Evolutionary conservation across 352 stramenopile species (phyloP).

Genomic region (Pythium folliculosum): DNA sequence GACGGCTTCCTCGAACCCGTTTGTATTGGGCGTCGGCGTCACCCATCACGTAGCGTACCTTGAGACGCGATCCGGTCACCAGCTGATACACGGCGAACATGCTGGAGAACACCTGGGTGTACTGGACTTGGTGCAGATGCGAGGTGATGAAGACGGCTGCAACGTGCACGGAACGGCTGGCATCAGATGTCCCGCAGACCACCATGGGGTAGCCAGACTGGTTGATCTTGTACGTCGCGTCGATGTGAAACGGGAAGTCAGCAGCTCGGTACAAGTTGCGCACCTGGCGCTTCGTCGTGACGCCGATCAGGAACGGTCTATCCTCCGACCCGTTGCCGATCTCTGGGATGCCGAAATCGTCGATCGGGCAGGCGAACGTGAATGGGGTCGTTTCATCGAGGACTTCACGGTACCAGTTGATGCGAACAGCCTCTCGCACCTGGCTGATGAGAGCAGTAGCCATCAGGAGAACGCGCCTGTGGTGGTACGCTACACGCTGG

Average conservation of each 20-base stretch:
- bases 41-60: slow-evolving; percentile 8
- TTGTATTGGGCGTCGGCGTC: slow-evolving; percentile 22
- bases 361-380: slow-evolving; percentile 4
- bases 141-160: slow-evolving; percentile 14
- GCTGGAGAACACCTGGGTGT: slow-evolving; percentile 2
- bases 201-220: slow-evolving; percentile 13
- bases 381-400: slow-evolving; percentile 15
- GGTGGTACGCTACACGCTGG: slow-evolving; percentile 5
- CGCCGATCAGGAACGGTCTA: slow-evolving; percentile 11
- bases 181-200: slow-evolving; percentile 15
- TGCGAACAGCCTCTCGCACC: slow-evolving; percentile 1
- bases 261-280: background rate
- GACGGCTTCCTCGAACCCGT: slow-evolving; percentile 6
- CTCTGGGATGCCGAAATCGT: slow-evolving; percentile 5
- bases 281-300: slow-evolving; percentile 4
- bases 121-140: slow-evolving; percentile 10
- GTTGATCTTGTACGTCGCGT: slow-evolving; percentile 22
- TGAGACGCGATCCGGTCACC: slow-evolving; percentile 3
- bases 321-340: slow-evolving; percentile 7
- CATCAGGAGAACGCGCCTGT: slow-evolving; percentile 8
- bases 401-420: background rate
- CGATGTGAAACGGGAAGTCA: slow-evolving; percentile 14
- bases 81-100: slow-evolving; percentile 13
- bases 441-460: slow-evolving; percentile 6
- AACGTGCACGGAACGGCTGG: slow-evolving; percentile 7